Conservation (phyloP, 2,329 filamentous ascomycete genomes). For the Trichoderma oligosporum region DNA sequence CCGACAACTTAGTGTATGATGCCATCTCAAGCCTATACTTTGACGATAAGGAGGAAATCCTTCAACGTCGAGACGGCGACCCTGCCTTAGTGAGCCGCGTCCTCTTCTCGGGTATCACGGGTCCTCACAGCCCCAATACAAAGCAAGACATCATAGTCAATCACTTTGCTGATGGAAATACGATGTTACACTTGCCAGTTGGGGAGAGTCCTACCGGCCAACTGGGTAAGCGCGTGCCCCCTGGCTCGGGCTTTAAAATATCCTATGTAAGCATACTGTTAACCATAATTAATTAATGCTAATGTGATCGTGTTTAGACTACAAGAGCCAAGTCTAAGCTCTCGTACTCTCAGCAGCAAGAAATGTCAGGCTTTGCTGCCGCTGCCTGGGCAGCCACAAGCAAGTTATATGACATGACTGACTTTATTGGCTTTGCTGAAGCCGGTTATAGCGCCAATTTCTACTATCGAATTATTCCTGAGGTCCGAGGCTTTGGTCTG, state of each 20-base stretch:
- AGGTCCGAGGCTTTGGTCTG: background rate
- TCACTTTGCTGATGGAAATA: background rate
- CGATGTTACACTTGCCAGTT: background rate
- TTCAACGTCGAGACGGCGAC: background rate
- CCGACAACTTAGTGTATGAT: background rate
- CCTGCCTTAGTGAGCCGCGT: background rate
- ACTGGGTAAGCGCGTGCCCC: background rate
- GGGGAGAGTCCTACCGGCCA: background rate
- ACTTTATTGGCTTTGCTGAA: constrained; percentile 6
- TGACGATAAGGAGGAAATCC: background rate
- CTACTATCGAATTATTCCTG: constrained; percentile 2
- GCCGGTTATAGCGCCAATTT: background rate
- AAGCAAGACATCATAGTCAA: background rate
- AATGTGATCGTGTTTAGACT: background rate
- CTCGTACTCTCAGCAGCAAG: background rate
- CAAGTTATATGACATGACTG: background rate
- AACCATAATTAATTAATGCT: background rate
- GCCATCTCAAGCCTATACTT: background rate
- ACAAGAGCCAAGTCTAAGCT: background rate
- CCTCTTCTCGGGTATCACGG: background rate
- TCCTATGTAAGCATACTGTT: background rate
- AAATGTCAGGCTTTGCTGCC: background rate
- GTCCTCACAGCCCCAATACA: background rate
- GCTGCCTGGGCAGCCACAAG: background rate
- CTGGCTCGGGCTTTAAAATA: background rate